Evolutionary conservation across 805 yeast species (phyloP), one percentile per base, ranked within the genome.

Genomic region (Tetrapisispora nanseiensis): DNA sequence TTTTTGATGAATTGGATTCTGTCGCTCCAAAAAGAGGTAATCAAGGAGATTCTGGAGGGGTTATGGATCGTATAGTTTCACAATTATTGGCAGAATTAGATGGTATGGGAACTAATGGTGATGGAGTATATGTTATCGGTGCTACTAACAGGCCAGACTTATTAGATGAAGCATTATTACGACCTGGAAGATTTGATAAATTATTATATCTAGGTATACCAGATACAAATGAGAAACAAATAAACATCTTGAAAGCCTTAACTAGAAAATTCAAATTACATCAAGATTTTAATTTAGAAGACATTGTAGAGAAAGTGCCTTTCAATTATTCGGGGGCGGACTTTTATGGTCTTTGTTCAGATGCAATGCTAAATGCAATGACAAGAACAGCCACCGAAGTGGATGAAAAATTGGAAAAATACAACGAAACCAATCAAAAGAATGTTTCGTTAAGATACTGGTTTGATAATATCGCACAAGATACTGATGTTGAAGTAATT

Each of bases 1-100:
- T 92, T 63, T 92, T 92, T 57, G 98, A 92, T 66, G 98, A 92
- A 65, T 72, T 92, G 63, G 98, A 92, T 65, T 87, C 97, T 1
- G 97, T 92, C 1, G 98, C 98, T 0, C 97, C 97, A 2, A 90
- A 92, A 61, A 79, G 97, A 68, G 98, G 98, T 23, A 89, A 90
- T 59, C 97, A 92, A 57, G 97, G 98, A 20, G 98, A 92, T 62
- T 87, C 97, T 2, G 97, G 97, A 15, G 98, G 97, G 51, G 97
- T 92, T 2, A 92, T 92, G 98, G 98, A 92, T 59, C 75, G 98
- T 62, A 92, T 92, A 49, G 98, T 92, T 0, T 89, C 97, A 0
- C 98, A 92, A 61, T 67, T 92, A 31, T 69, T 92, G 40, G 96
- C 97, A 0, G 98, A 92, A 61, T 69, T 92, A 34, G 98, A 92